These are phyloP conservation scores for Aspergillus pseudotamarii DNA, from an alignment of 2,329 filamentous ascomycete species.

Conservation along the genomic window DNA sequence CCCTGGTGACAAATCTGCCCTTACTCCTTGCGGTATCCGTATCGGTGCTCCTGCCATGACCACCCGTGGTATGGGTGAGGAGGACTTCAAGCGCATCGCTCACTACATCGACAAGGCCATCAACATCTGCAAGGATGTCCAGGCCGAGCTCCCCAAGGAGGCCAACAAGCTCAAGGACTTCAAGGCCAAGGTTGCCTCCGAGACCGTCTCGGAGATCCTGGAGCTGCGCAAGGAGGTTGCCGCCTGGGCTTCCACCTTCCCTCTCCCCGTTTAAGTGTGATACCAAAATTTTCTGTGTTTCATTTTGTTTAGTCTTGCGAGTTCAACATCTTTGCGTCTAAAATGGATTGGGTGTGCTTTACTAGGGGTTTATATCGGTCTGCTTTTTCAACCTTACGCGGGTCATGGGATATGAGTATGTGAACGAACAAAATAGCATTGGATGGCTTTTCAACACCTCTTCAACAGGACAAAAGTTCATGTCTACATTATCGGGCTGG, in stretches of 20 bases:
- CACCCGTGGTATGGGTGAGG: slow-evolving; percentile 85
- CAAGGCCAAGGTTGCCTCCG: slow-evolving; percentile 84
- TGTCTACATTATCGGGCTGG: slow-evolving; percentile 6
- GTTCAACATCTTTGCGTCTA: slow-evolving; percentile 42
- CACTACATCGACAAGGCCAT: slow-evolving; percentile 86
- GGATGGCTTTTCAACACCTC: slow-evolving; percentile 31
- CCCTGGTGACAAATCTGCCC: slow-evolving; percentile 93
- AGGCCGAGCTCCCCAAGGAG: slow-evolving; percentile 84
- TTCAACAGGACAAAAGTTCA: slow-evolving; percentile 29
- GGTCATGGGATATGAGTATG: slow-evolving; percentile 37
- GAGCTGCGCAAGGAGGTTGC: slow-evolving; percentile 87
- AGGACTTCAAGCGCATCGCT: slow-evolving; percentile 89
- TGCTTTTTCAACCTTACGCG: slow-evolving; percentile 45
- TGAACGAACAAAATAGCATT: slow-evolving; percentile 27
- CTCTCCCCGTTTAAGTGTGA: slow-evolving; percentile 66
- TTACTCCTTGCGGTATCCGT: slow-evolving; percentile 91
- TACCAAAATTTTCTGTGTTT: slow-evolving; percentile 21
- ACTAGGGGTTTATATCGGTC: slow-evolving; percentile 41
- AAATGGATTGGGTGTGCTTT: slow-evolving; percentile 36
- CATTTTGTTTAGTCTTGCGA: slow-evolving; percentile 20
- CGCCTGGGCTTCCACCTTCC: slow-evolving; percentile 84
- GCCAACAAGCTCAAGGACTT: slow-evolving; percentile 99
- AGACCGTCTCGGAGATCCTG: slow-evolving; percentile 79
- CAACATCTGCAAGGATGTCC: slow-evolving; percentile 87
- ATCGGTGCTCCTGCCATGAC: slow-evolving; percentile 99